Base-by-base conservation (phyloP, 2,329 filamentous ascomycete genomes). In the Coniochaeta ligniaria region DNA sequence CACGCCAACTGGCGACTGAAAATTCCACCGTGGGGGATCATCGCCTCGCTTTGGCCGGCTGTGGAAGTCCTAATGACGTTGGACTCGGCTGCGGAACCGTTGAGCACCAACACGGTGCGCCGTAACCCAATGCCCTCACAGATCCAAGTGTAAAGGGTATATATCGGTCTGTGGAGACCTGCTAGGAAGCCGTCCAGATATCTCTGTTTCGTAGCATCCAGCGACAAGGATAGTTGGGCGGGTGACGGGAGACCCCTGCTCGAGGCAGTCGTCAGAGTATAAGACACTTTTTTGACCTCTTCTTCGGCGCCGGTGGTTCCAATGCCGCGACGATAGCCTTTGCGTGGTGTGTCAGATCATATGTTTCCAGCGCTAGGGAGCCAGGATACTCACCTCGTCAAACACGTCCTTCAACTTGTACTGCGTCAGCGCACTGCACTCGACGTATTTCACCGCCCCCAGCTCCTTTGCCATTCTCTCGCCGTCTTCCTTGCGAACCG, bases 331-430 rank as follows among this genome's bases (percentile, higher is more conserved):
- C 94, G 70, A 98, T 98, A 31, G 94, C 94, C 93, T 58, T 22
- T 16, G 22, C 6, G 31, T 38, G n/a, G 35, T 38, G 67, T 60
- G 68, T 69, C 57, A 66, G 61, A 35, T 33, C 67, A 24, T 43
- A 36, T 55, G 55, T 28, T 36, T 54, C 50, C 38, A 33, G 33
- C 36, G 55, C 57, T 38, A 3, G 26, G 20, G 17, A 26, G 6
- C 20, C 20, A 14, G 43, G 22, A 47, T 26, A 57, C 84, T 68
- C 83, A 96, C 93, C 90, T 98, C 95, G 71, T 99, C 95, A 77
- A 99, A 99, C 20, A 99, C 95, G 73, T 98, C 95, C 83, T 99
- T 99, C 66, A 99, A 80, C 79, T 97, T 97, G 80, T 93, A 97
- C 80, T 99, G 95, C 64, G 95, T 98, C 75, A 99, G 80, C 61